Evolutionary conservation across 2,329 filamentous ascomycete genomes (phyloP).

Genomic region (Ophiognomonia clavigignenti-juglandacearum): DNA sequence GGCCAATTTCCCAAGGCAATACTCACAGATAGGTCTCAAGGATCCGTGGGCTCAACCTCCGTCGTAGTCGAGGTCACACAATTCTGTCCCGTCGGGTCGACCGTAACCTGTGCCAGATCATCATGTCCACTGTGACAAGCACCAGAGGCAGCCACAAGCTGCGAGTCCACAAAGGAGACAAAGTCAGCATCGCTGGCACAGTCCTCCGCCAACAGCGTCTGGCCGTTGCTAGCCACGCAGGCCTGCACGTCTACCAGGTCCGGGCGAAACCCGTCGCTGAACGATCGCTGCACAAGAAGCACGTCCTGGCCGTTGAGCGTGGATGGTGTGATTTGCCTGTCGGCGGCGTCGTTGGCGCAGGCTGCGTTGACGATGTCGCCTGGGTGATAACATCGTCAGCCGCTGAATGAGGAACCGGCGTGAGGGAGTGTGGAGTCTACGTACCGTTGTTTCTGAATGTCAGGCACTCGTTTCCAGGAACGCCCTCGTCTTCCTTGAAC

Average conservation of each 20-base stretch:
- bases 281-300: conserved; percentile 32
- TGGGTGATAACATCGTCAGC: conserved; percentile 13
- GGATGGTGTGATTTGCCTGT: conserved; percentile 34
- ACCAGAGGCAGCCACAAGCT: conserved; percentile 24
- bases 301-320: conserved; percentile 27
- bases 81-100: conserved; percentile 22
- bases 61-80: conserved; percentile 29
- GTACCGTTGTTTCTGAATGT: conserved; percentile 38
- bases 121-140: conserved; percentile 32
- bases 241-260: conserved; percentile 32
- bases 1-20: too few relatives aligned
- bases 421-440: background rate
- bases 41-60: conserved; percentile 19
- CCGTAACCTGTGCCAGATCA: conserved; percentile 26
- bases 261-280: conserved; percentile 31
- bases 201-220: conserved; percentile 31
- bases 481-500: conserved; percentile 32
- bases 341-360: conserved; percentile 30
- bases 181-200: conserved; percentile 24
- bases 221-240: conserved; percentile 36
- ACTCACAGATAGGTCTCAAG: too few relatives aligned
- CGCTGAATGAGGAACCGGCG: background rate
- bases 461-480: conserved; percentile 31
- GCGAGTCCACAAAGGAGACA: conserved; percentile 24
- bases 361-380: conserved; percentile 38